These are phyloP conservation scores for Leishmania martiniquensis DNA, from an alignment of 208 protist genomes.

Conservation along the genomic window DNA sequence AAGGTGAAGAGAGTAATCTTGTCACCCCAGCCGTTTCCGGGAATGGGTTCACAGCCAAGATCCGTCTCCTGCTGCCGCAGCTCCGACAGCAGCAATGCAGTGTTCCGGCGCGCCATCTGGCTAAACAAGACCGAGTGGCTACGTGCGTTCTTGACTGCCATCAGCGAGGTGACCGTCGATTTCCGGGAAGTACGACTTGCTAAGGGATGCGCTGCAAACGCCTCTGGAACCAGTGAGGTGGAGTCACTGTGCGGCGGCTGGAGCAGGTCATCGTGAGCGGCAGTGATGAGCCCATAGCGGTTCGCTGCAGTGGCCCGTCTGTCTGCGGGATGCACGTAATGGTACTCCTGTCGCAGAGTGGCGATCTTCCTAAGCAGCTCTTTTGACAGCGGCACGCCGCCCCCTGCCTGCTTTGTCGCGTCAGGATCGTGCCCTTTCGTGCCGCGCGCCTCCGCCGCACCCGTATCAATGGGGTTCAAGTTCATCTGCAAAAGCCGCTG, in stretches of 20 bases:
- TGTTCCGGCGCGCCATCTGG: conserved; percentile 65
- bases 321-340: conserved; percentile 40
- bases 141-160: conserved; percentile 31
- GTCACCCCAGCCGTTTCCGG: conserved; percentile 84
- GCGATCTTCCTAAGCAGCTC: conserved; percentile 50
- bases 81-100: conserved; percentile 48
- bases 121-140: conserved; percentile 62
- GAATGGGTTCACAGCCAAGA: conserved; percentile 42
- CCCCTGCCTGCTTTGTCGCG: conserved; percentile 7
- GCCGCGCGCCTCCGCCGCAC: conserved; percentile 24
- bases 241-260: conserved; percentile 64
- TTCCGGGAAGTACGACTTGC: conserved; percentile 19
- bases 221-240: conserved; percentile 50
- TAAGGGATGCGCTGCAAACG: conserved; percentile 49
- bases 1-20: conserved; percentile 62
- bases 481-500: conserved; percentile 87
- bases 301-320: conserved; percentile 29
- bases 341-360: conserved; percentile 46
- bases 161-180: conserved; percentile 17
- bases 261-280: conserved; percentile 67
- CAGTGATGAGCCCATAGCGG: conserved; percentile 74
- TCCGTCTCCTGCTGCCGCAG: conserved; percentile 26
- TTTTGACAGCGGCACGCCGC: conserved; percentile 48
- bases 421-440: conserved; percentile 23
- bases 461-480: conserved; percentile 29